A percentile compares a stretch with the other conserved stretches of the same genome.
These are phyloP conservation scores for Anisogramma anomala DNA, from an alignment of 2,329 filamentous ascomycete genomes.

Conservation along the genomic window DNA sequence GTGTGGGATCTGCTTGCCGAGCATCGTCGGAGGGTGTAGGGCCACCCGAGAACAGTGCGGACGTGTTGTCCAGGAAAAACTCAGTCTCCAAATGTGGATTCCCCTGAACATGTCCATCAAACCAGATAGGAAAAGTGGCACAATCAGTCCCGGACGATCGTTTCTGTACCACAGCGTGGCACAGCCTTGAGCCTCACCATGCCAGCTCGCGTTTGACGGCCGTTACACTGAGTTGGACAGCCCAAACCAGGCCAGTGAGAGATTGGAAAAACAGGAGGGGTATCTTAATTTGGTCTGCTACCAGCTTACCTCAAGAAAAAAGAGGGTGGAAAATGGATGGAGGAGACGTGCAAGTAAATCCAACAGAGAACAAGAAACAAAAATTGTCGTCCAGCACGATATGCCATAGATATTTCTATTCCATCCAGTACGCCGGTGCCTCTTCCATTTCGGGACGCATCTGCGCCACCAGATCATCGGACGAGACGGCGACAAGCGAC, in stretches of 20 bases:
- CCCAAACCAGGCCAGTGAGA: neutral
- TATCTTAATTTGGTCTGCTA: constrained; percentile 7
- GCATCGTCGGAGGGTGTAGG: neutral
- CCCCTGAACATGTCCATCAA: neutral
- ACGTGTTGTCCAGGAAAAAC: neutral
- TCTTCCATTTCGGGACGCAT: constrained; percentile 7
- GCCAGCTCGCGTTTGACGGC: neutral
- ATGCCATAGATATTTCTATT: neutral
- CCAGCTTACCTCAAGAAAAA: no score
- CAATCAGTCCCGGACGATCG: constrained; percentile 1
- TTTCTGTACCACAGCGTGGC: constrained; percentile 7
- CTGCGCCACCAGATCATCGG: constrained; percentile 1
- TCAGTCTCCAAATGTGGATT: neutral
- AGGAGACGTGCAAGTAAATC: no score
- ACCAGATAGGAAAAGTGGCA: neutral
- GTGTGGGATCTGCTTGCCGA: neutral
- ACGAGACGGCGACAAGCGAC: neutral
- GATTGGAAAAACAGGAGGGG: constrained; percentile 1
- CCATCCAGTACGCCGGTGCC: constrained; percentile 6
- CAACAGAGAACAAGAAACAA: neutral
- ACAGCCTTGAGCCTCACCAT: constrained; percentile 9
- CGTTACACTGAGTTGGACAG: constrained; percentile 5
- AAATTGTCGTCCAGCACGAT: neutral
- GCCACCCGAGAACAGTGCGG: neutral
- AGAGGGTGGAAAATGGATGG: no score